A percentile compares a stretch with the other conserved stretches of the same genome.
Evolutionary conservation across 495 filamentous ascomycete species (phyloP).

Genomic region (Penicillium daleae): DNA sequence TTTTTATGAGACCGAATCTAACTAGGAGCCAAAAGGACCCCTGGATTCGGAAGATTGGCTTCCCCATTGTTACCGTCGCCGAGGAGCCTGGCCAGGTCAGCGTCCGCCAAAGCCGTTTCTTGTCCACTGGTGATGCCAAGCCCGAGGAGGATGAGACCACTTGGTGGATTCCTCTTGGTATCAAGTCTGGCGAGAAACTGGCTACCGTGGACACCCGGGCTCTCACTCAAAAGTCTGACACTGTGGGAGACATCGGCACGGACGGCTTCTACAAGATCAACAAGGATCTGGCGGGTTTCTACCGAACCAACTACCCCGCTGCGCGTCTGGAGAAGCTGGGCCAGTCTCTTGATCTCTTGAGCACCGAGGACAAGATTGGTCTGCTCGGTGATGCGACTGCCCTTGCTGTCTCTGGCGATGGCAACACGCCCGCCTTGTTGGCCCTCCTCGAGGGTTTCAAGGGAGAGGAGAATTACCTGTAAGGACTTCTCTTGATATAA

Average conservation of each 20-base stretch:
- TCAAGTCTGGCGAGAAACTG: slow-evolving; percentile 59
- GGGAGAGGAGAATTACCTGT: slow-evolving; percentile 80
- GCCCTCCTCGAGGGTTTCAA: slow-evolving; percentile 80
- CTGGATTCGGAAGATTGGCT: slow-evolving; percentile 95
- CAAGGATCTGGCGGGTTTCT: slow-evolving; percentile 84
- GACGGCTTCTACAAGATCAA: slow-evolving; percentile 89
- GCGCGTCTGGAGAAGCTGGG: slow-evolving; percentile 78
- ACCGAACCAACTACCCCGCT: slow-evolving; percentile 88
- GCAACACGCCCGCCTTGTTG: slow-evolving; percentile 76
- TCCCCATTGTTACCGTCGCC: slow-evolving; percentile 82
- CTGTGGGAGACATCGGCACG: slow-evolving; percentile 71
- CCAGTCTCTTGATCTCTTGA: slow-evolving; percentile 69
- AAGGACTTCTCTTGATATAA: too few relatives aligned
- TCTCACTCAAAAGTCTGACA: slow-evolving; percentile 76
- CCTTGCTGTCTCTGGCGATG: slow-evolving; percentile 83
- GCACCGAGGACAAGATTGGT: slow-evolving; percentile 86
- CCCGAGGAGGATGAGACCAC: slow-evolving; percentile 85
- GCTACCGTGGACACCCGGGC: slow-evolving; percentile 49
- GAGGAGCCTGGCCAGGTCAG: slow-evolving; percentile 82
- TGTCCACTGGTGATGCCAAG: slow-evolving; percentile 88
- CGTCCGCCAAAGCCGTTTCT: slow-evolving; percentile 83
- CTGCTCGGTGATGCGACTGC: slow-evolving; percentile 91
- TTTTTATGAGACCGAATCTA: slow-evolving; percentile 3
- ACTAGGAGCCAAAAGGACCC: slow-evolving; percentile 56
- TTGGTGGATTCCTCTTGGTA: slow-evolving; percentile 94